phyloP scores from a whole-genome alignment of 331 rosid genomes.

The Quercus phellos region DNA sequence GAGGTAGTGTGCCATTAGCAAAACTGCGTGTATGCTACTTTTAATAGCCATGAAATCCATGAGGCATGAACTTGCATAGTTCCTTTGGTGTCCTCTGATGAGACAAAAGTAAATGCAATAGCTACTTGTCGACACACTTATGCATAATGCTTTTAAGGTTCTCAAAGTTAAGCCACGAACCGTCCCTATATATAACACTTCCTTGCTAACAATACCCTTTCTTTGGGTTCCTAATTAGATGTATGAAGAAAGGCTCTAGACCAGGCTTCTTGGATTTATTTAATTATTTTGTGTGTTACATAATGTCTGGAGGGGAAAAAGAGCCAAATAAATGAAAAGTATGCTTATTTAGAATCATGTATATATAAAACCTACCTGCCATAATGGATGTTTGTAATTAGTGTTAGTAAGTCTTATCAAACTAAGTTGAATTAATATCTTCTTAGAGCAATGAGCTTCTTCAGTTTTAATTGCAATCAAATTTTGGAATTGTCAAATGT shows the following conservation, averaged over 20 bases:
- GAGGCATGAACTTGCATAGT: constrained; percentile 23
- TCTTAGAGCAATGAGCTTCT: no score
- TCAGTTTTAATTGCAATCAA: no score
- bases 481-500: no score
- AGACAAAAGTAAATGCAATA: constrained; percentile 5
- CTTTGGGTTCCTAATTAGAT: constrained; percentile 28
- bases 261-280: no score
- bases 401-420: no score
- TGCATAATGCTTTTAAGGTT: constrained; percentile 2
- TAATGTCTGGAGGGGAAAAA: no score
- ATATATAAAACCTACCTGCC: no score
- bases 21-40: constrained; percentile 20
- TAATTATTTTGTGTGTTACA: no score
- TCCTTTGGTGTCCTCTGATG: constrained; percentile 24
- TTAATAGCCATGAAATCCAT: constrained; percentile 27
- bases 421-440: no score
- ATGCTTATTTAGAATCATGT: no score
- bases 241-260: background rate
- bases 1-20: constrained; percentile 24
- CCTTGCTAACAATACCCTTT: constrained; percentile 8
- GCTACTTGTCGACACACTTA: constrained; percentile 25
- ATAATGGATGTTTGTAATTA: no score
- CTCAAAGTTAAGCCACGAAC: constrained; percentile 36
- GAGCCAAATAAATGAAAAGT: no score
- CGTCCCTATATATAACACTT: constrained; percentile 25